Evolutionary conservation across 306 rosid species (phyloP).

Genomic region (Astragalus membranaceus): DNA sequence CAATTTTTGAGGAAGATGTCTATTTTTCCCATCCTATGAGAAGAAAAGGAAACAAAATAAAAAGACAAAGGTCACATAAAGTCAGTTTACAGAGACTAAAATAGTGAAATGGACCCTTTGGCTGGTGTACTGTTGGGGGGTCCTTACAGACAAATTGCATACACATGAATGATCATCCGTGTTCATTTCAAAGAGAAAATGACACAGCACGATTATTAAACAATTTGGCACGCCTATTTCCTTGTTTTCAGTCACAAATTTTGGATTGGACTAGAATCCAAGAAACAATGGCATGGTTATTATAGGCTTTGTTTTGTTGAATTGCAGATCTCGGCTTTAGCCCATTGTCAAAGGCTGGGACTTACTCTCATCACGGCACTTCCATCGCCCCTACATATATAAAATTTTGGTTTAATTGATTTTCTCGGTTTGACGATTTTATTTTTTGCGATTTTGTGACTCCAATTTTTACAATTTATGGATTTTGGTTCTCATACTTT

Average conservation of each 20-base stretch:
- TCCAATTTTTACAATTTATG: too few relatives aligned
- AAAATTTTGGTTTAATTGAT: too few relatives aligned
- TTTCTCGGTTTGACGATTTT: too few relatives aligned
- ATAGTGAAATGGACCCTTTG: conserved; percentile 12
- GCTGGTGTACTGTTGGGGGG: neutral
- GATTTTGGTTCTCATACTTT: too few relatives aligned
- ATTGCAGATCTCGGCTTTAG: neutral
- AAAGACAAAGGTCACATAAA: neutral
- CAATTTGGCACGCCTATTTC: neutral
- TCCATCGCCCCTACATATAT: neutral
- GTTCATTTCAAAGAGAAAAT: neutral
- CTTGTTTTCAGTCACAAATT: neutral
- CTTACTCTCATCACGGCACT: neutral
- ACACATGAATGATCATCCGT: conserved; percentile 4
- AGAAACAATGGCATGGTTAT: neutral
- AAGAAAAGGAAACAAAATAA: neutral
- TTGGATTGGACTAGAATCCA: neutral
- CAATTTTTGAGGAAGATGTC: neutral
- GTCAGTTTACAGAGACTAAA: neutral
- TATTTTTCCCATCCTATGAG: neutral
- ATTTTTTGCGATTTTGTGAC: too few relatives aligned
- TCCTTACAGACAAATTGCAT: neutral
- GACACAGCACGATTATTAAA: too few relatives aligned
- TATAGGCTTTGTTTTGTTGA: neutral
- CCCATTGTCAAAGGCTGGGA: neutral